Conservation (phyloP, 2,329 filamentous ascomycete genomes). For the Beauveria sp. region DNA sequence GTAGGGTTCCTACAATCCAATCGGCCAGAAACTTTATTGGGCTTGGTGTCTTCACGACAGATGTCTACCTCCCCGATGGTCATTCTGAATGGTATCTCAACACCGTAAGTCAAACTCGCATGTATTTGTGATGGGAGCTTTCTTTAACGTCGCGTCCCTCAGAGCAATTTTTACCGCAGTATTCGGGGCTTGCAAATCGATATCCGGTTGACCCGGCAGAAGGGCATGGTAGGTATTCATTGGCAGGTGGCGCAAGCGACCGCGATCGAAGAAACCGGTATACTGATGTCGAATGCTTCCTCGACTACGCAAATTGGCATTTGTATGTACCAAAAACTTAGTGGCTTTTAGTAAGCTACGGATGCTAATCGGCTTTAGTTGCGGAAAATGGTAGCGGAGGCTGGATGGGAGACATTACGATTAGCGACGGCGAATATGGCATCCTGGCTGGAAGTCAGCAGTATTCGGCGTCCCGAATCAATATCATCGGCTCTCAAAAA, state of each 20-base stretch:
- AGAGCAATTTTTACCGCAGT: conserved; percentile 3
- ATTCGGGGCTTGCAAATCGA: conserved; percentile 10
- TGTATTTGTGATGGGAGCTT: not conserved
- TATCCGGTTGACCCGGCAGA: not conserved
- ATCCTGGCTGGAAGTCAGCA: not conserved
- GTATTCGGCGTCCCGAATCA: not conserved
- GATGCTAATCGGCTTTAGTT: not conserved
- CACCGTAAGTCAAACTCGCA: not conserved
- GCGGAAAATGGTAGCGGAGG: conserved; percentile 9
- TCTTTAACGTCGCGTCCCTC: not conserved
- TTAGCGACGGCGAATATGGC: not conserved
- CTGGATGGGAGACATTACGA: not conserved
- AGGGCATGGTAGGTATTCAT: conserved; percentile 15
- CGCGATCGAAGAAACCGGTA: not conserved
- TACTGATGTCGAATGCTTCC: conserved; percentile 3
- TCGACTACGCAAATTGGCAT: not conserved
- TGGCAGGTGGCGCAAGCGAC: conserved; percentile 10
- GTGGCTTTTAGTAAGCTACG: not conserved
- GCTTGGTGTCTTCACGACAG: not conserved
- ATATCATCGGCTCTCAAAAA: not conserved
- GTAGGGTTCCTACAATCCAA: not conserved
- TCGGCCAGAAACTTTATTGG: not conserved
- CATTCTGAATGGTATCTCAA: conserved; percentile 1
- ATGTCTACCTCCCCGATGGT: not conserved
- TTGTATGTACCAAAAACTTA: not conserved